Percentiles rank a stretch among this genome's conserved stretches.
These are phyloP conservation scores for Populus nigra DNA, from an alignment of 345 rosid genomes.

Conservation along the genomic window DNA sequence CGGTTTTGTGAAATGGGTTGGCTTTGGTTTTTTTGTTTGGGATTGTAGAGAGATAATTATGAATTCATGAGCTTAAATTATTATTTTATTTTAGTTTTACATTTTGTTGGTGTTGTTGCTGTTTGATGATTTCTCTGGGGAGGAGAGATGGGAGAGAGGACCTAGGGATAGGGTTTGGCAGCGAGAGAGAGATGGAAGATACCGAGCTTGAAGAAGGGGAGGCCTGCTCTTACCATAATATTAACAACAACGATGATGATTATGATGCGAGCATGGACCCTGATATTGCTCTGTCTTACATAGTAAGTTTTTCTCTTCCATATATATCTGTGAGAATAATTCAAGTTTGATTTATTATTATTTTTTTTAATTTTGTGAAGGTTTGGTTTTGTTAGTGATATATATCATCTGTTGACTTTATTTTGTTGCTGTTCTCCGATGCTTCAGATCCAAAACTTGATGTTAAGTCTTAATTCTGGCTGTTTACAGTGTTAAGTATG, in stretches of 20 bases:
- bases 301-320: slow-evolving; percentile 45
- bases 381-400: slow-evolving; percentile 8
- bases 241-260: slow-evolving; percentile 36
- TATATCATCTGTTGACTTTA: slow-evolving; percentile 22
- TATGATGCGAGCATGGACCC: slow-evolving; percentile 57
- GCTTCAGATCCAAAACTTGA: slow-evolving; percentile 28
- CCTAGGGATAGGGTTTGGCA: slow-evolving; percentile 31
- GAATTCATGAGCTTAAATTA: slow-evolving; percentile 5
- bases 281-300: slow-evolving; percentile 71
- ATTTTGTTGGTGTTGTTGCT: not conserved
- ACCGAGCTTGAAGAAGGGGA: slow-evolving; percentile 45
- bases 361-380: not conserved
- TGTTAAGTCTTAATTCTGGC: slow-evolving; percentile 15
- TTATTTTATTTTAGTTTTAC: not conserved
- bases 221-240: slow-evolving; percentile 33
- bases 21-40: slow-evolving; percentile 4
- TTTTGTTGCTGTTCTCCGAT: slow-evolving; percentile 3
- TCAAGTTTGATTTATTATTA: not conserved
- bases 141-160: slow-evolving; percentile 36
- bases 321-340: not conserved
- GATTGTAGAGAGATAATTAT: slow-evolving; percentile 1
- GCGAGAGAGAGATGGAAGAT: slow-evolving; percentile 35
- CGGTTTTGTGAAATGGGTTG: slow-evolving; percentile 23
- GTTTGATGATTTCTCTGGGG: slow-evolving; percentile 31
- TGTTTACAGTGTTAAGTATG: slow-evolving; percentile 19